Base-by-base conservation (phyloP, 2,329 filamentous ascomycete genomes). In the Aspergillus sp. region DNA sequence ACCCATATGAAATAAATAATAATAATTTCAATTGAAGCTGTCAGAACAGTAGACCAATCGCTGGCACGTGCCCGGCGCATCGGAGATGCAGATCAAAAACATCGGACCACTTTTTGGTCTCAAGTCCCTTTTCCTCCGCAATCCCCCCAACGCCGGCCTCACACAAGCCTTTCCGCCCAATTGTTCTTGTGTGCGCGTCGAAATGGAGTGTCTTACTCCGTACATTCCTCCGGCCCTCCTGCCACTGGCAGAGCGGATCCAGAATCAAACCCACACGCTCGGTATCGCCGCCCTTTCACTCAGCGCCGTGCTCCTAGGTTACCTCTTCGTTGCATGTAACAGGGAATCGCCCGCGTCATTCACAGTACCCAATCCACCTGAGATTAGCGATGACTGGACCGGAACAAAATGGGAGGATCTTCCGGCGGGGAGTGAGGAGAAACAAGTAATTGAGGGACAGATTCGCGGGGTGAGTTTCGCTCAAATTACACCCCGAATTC, bases 371-470 rank as follows among this genome's bases (percentile, higher is more conserved):
- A 52, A 74, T 6, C 75, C 75, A 0, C 55, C 64, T 1, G 73
- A 77, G 46, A 60, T 77, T 35, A 68, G 68, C 24, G 58, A 69
- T 1, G 64, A 69, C 44, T 70, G 68, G 64, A 48, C 60, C 1
- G 71, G 70, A 1, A 68, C 65, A 55, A 66, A 68, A 12, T 77
- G 75, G 75, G 72, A 72, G 17, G 70, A 73, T 21, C 62, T 71
- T 31, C 59, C 68, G 27, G 72, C 67, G 9, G 40, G 41, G 23
- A 44, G 55, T 17, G 61, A 69, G 46, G 68, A 73, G 56, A 75
- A 67, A 63, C 65, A 64, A 39, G 67, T 77, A 19, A 55, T 76
- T 50, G 69, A 75, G 53, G 70, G 68, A n/a, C 75, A 77, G 59
- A 64, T 68, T 55, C 66, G 68, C 21, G 75, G 75, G 47, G 75